Evolutionary conservation across 2,329 filamentous ascomycete genomes (phyloP).

Genomic region (Epichloe hybrida): DNA sequence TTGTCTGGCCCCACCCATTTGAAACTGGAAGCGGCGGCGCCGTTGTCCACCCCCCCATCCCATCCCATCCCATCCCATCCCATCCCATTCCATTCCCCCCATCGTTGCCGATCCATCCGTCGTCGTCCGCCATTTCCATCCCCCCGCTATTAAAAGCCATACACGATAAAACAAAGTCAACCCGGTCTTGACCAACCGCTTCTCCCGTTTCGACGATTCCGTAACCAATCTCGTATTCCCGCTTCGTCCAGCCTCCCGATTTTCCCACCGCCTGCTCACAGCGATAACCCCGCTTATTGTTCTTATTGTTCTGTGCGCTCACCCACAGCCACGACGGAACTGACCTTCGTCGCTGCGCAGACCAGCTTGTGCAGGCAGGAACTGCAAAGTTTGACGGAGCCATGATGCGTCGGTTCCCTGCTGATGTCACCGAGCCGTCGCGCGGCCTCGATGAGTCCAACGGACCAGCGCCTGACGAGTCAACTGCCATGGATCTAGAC

Average conservation of each 20-base stretch:
- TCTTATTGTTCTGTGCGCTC: neutral
- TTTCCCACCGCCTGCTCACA: neutral
- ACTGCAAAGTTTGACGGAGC: constrained; percentile 3
- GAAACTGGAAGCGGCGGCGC: constrained; percentile 5
- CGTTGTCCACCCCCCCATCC: too few relatives aligned
- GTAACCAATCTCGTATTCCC: neutral
- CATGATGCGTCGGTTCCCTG: constrained; percentile 30
- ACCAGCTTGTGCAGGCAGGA: neutral
- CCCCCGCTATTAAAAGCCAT: neutral
- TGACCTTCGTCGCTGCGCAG: neutral
- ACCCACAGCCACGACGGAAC: neutral
- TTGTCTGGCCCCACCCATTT: constrained; percentile 1
- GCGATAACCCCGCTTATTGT: neutral
- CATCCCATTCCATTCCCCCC: neutral
- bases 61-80: too few relatives aligned
- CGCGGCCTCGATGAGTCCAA: constrained; percentile 25
- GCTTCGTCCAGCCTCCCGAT: neutral
- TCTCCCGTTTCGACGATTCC: neutral
- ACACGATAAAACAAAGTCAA: too few relatives aligned
- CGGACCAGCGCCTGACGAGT: constrained; percentile 16
- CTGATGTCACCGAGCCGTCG: constrained; percentile 28
- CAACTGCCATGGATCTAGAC: constrained; percentile 21
- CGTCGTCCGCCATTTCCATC: neutral
- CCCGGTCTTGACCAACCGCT: too few relatives aligned
- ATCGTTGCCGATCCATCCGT: neutral